These are phyloP conservation scores for Fraxinus sp. DNA, from an alignment of 305 asterid genomes.

Conservation along the genomic window DNA sequence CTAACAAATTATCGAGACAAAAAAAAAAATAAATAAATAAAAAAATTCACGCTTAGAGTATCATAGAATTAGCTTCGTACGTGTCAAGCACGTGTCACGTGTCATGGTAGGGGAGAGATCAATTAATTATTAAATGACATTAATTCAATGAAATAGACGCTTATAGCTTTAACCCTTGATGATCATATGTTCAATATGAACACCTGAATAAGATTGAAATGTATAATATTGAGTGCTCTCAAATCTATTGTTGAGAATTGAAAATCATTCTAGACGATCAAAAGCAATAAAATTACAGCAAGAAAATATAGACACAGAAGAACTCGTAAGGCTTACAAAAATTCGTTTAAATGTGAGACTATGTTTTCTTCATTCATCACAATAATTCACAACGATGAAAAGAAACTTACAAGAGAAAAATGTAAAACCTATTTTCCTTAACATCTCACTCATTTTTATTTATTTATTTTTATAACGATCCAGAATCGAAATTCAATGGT, in stretches of 20 bases:
- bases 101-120: not conserved
- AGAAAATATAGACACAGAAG: too few relatives aligned
- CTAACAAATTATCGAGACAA: not conserved
- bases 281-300: too few relatives aligned
- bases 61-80: not conserved
- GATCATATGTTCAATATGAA: not conserved
- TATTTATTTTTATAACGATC: too few relatives aligned
- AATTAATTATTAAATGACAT: too few relatives aligned
- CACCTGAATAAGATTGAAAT: not conserved
- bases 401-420: not conserved
- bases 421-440: not conserved
- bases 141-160: not conserved
- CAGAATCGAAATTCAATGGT: not conserved
- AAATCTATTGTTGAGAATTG: not conserved
- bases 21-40: too few relatives aligned
- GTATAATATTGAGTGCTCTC: not conserved
- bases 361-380: not conserved
- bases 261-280: too few relatives aligned
- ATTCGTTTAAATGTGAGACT: not conserved
- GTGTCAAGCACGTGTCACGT: not conserved
- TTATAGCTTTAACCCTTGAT: not conserved
- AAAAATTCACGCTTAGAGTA: not conserved
- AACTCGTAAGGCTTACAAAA: too few relatives aligned
- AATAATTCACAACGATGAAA: not conserved
- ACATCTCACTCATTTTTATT: not conserved